phyloP scores from a whole-genome alignment of 768 basidiomycete genomes.

The Candolleomyces aberdarensis region DNA sequence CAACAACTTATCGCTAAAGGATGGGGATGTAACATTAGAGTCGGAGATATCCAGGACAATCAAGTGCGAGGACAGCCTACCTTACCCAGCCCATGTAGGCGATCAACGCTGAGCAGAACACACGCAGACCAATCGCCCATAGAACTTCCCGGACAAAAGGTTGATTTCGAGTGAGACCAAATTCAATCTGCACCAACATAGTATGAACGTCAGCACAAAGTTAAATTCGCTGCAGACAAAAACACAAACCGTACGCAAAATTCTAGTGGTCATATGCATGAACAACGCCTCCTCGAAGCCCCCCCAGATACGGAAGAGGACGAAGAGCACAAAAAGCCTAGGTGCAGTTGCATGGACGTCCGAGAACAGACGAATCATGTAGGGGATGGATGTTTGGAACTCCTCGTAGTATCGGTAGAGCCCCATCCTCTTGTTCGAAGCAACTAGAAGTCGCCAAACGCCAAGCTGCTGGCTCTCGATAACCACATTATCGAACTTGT shows the following conservation, averaged over 20 bases:
- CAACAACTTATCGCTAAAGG: slow-evolving; percentile 8
- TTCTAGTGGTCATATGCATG: slow-evolving; percentile 20
- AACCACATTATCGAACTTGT: neutral
- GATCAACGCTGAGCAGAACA: neutral
- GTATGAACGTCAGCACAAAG: slow-evolving; percentile 3
- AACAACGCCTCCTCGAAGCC: slow-evolving; percentile 21
- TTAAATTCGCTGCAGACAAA: no score
- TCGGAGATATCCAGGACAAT: neutral
- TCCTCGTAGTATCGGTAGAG: slow-evolving; percentile 2
- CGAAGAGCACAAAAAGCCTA: slow-evolving; percentile 14
- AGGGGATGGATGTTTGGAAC: slow-evolving; percentile 7
- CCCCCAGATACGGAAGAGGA: slow-evolving; percentile 22
- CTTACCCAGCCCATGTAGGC: neutral
- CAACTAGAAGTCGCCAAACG: neutral
- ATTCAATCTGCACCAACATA: neutral
- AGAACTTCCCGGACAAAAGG: neutral
- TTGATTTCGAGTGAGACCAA: neutral
- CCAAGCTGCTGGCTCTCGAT: neutral
- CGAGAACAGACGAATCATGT: slow-evolving; percentile 16
- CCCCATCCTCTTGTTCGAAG: neutral
- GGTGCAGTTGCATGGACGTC: slow-evolving; percentile 23
- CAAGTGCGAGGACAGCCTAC: neutral
- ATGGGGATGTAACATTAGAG: neutral
- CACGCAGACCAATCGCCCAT: neutral
- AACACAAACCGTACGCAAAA: slow-evolving; percentile 18